Evolutionary conservation across 108 stramenopile species (phyloP), one percentile per base, ranked within the genome.

Genomic region (Conticribra weissflogii): DNA sequence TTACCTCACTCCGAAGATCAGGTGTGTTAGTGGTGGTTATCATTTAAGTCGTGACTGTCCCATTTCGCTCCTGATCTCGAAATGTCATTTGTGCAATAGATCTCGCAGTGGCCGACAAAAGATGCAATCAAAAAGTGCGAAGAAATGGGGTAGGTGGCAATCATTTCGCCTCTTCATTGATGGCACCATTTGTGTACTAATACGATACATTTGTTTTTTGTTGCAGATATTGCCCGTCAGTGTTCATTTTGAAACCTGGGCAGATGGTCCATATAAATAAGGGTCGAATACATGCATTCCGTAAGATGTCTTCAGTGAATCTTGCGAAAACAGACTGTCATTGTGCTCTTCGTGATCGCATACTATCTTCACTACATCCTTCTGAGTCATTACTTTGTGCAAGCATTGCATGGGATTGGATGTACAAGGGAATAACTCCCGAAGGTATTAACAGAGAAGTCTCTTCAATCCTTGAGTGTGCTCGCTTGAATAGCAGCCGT

Each of bases 391-490:
- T 68, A n/a, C 29, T 88, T 50, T 96, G 95, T 48, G 65, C 90
- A 0, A 89, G 88, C 59, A 72, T 96, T 41, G 95, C 95, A 24
- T 96, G 93, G 93, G 95, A 96, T 75, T 96, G 95, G 95, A 91
- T 89, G 78, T 93, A 69, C 72, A 85, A 81, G 36, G 93, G 93
- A 30, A 55, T 79, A 0, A 83, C 89, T 3, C 54, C 73, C 12
- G 75, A 73, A 51, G 93, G 93, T 0, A 91, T 90, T 68, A 88
- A 87, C 59, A 63, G 82, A 49, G 94, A 95, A 59, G 55, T 91
- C 8, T 49, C 70, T 28, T 59, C 76, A 34, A 66, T 82, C n/a
- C 59, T 95, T 2, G 85, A 90, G 56, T 87, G 81, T 33, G 78
- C 87, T 3, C 61, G 61, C 22, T 60, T 90, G 45, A 90, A 87